phyloP scores from a whole-genome alignment of 306 rosid species.

The Luffa aegyptiaca region DNA sequence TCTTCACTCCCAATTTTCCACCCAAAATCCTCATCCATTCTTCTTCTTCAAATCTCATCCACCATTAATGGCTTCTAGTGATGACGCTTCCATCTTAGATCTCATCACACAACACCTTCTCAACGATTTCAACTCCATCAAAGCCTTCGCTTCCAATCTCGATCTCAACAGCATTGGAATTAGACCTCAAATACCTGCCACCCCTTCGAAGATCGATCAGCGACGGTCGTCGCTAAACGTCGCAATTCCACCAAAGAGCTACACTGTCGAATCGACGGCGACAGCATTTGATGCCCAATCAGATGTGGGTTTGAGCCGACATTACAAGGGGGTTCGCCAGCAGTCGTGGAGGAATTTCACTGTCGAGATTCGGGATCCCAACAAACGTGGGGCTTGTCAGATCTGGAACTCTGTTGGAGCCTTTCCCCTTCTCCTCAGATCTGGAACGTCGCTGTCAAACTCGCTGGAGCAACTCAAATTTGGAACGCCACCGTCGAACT shows the following conservation, averaged over 20 bases:
- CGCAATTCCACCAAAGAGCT: not conserved
- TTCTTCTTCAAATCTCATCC: not conserved
- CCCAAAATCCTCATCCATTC: not conserved
- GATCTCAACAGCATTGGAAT: not conserved
- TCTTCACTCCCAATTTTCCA: slow-evolving; percentile 7
- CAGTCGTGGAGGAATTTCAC: slow-evolving; percentile 44
- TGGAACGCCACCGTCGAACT: too few species aligned
- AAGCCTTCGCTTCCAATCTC: slow-evolving; percentile 24
- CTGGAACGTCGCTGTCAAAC: too few species aligned
- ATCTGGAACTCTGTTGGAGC: too few species aligned
- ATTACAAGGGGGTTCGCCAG: slow-evolving; percentile 33
- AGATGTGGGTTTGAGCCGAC: not conserved
- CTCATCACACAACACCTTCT: slow-evolving; percentile 47
- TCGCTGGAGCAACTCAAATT: too few species aligned
- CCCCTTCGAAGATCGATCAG: not conserved
- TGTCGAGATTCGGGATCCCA: too few species aligned
- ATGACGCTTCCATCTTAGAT: slow-evolving; percentile 40
- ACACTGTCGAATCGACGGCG: not conserved
- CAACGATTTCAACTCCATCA: slow-evolving; percentile 30
- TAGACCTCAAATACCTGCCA: not conserved
- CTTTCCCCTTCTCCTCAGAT: too few species aligned
- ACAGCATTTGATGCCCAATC: not conserved
- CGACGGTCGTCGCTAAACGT: not conserved
- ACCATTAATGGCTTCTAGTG: slow-evolving; percentile 15
- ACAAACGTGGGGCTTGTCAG: slow-evolving; percentile 31